Conservation (phyloP, 768 basidiomycete genomes). For the Neoboletus brunneissimus region DNA sequence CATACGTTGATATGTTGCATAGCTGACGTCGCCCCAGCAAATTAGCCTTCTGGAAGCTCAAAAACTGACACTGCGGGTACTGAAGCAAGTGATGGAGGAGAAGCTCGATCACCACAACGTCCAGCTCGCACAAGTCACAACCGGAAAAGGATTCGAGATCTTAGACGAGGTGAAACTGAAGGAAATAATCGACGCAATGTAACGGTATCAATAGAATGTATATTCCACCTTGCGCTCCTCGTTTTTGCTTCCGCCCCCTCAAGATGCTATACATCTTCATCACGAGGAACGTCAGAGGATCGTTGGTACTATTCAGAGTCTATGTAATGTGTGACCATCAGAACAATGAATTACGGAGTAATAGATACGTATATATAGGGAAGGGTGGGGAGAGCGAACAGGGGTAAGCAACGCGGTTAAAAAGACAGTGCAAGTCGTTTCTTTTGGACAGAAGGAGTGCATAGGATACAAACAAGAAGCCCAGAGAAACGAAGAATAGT, state of each 20-base stretch:
- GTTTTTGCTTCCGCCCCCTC: not conserved
- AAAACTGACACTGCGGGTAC: conserved; percentile 75
- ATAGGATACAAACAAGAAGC: conserved; percentile 18
- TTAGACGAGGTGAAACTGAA: conserved; percentile 78
- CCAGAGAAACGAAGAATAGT: conserved; percentile 14
- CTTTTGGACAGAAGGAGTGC: conserved; percentile 6
- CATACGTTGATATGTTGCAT: not conserved
- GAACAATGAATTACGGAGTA: conserved; percentile 8
- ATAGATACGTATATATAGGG: conserved; percentile 28
- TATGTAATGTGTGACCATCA: conserved; percentile 4
- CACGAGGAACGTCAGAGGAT: not conserved
- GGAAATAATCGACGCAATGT: conserved; percentile 83
- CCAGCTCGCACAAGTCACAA: conserved; percentile 94
- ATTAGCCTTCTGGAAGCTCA: conserved; percentile 91
- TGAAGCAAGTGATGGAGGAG: conserved; percentile 99
- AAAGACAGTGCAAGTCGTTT: conserved; percentile 13
- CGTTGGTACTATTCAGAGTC: conserved; percentile 1
- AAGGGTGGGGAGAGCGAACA: not conserved
- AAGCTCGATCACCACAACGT: conserved; percentile 99
- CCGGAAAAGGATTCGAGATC: conserved; percentile 82
- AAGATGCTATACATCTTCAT: not conserved
- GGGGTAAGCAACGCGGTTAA: conserved; percentile 2
- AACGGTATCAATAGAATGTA: conserved; percentile 29
- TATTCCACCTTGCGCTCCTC: conserved; percentile 2
- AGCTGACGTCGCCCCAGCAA: conserved; percentile 51